Conservation (phyloP, 352 stramenopile genomes). For the Pythium insidiosum region DNA sequence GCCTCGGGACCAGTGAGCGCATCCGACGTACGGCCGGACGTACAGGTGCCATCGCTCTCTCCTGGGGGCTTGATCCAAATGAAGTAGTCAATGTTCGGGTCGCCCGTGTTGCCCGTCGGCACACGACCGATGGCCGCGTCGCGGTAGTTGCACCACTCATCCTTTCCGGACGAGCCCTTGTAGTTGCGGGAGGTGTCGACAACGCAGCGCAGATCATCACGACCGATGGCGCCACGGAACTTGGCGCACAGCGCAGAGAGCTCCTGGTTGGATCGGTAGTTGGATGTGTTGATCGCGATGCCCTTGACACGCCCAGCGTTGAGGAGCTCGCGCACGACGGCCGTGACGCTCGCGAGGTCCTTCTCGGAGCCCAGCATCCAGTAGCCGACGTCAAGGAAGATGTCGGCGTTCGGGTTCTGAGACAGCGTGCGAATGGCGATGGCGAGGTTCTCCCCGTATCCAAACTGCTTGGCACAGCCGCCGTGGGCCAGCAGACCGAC, state of each 20-base stretch:
- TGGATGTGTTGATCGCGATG: constrained; percentile 66
- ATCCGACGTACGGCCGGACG: constrained; percentile 10
- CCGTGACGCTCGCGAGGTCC: constrained; percentile 14
- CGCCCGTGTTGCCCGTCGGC: constrained; percentile 37
- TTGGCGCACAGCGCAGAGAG: constrained; percentile 36
- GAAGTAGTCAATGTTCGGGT: constrained; percentile 56
- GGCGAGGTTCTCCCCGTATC: constrained; percentile 44
- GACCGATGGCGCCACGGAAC: constrained; percentile 40
- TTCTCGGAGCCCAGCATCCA: constrained; percentile 31
- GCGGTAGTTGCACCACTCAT: constrained; percentile 70
- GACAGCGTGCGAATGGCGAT: constrained; percentile 31
- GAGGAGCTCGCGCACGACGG: constrained; percentile 32
- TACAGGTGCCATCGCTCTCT: constrained; percentile 54
- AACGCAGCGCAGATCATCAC: constrained; percentile 30
- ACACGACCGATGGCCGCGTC: constrained; percentile 41
- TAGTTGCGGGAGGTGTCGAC: constrained; percentile 66
- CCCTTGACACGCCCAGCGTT: constrained; percentile 34
- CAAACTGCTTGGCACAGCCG: constrained; percentile 25
- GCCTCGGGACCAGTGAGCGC: constrained; percentile 28
- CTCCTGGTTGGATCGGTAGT: constrained; percentile 54
- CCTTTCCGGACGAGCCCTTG: constrained; percentile 19
- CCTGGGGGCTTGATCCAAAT: constrained; percentile 65
- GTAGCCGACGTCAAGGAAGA: constrained; percentile 56
- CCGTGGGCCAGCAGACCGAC: constrained; percentile 37
- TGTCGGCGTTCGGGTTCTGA: constrained; percentile 38